Base-by-base conservation (phyloP, 352 stramenopile species). In the Halophytophthora polymorphica region DNA sequence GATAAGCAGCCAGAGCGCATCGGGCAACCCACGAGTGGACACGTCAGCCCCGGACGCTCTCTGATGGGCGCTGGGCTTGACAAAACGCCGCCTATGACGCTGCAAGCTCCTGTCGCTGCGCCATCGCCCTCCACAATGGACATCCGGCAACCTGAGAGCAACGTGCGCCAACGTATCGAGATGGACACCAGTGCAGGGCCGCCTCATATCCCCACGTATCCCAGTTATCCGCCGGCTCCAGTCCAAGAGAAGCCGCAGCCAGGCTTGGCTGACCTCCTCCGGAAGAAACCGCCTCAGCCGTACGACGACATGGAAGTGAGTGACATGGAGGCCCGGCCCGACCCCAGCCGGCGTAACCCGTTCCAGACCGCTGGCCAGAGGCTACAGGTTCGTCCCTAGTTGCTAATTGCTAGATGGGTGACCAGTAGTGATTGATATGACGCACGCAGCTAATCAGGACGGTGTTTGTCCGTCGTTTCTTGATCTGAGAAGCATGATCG, bases 351-450 rank as follows among this genome's bases (percentile, higher is more conserved):
- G 21, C 56, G 33, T 10, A 90, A 83, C 43, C 72, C 80, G 1
- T 93, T 93, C 52, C 65, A 82, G 34, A 93, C 83, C 8, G 83
- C 83, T 36, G 64, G 70, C 2, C 72, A 91, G 48, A 80, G 73
- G 47, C 66, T 93, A 3, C 70, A 86, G 57, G 79, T 89, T 25
- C 3, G 39, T 25, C 12, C 8, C 21, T n/a, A 3, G 28, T 29
- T 34, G 22, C 11, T 38, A 5, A 7, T 25, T 31, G 11, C 6
- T 10, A 17, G 15, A 25, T n/a, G 21, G 17, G 18, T 57, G 15
- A 39, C 13, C 8, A 31, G 25, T 31, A 31, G 4, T 8, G 25
- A 31, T 4, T 31, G 4, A 31, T 31, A 8, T 31, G 25, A 8
- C 8, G 25, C 25, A 31, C 25, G 8, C 25, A 8, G 25, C 8